Conservation (phyloP, 148 eudicot genomes). For the Spergularia bocconei region DNA sequence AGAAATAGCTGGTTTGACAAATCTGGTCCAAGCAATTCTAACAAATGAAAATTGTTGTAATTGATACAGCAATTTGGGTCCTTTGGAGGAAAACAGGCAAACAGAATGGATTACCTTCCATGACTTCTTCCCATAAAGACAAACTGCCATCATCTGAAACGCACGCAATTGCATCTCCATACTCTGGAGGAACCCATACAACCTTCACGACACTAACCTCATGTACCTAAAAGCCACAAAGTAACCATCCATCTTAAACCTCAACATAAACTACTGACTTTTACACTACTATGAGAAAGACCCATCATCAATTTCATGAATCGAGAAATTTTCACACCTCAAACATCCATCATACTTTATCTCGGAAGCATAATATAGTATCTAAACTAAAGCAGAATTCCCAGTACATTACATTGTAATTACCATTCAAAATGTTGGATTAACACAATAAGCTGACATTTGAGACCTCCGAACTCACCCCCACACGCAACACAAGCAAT, state of each 20-base stretch:
- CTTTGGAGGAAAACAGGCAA: neutral
- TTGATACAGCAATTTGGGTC: neutral
- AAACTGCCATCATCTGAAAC: constrained; percentile 65
- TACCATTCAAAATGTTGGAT: neutral
- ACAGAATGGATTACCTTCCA: constrained; percentile 43
- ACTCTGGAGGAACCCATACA: constrained; percentile 90
- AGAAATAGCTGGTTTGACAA: neutral
- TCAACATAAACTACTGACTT: neutral
- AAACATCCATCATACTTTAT: neutral
- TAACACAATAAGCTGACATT: neutral
- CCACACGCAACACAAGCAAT: too few species aligned
- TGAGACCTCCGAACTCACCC: neutral
- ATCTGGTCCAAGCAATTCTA: neutral
- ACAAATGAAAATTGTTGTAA: neutral
- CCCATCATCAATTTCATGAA: neutral
- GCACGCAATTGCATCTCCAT: constrained; percentile 85
- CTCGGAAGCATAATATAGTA: neutral
- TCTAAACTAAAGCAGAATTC: neutral
- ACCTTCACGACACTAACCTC: constrained; percentile 62
- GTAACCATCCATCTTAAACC: neutral
- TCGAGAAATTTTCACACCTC: neutral
- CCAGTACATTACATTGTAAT: neutral
- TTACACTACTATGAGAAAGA: too few species aligned
- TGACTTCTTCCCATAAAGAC: constrained; percentile 90
- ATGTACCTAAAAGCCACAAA: constrained; percentile 45